These are phyloP conservation scores for Penicillium rolfsii DNA, from an alignment of 2,329 filamentous ascomycete species.

Conservation along the genomic window DNA sequence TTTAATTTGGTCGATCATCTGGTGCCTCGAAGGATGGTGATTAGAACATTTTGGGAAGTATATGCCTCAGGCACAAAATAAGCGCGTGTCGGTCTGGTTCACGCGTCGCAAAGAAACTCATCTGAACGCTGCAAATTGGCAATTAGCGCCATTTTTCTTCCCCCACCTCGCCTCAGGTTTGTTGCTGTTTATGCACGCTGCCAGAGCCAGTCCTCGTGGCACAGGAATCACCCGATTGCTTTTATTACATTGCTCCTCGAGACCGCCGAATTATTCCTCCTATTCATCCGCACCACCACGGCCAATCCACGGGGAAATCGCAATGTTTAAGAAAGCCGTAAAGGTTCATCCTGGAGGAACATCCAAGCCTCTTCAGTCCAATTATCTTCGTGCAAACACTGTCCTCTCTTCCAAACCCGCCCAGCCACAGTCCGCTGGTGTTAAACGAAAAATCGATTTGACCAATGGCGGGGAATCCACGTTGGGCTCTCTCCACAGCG, in stretches of 20 bases:
- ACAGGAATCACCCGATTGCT: conserved; percentile 29
- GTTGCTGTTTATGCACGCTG: conserved; percentile 35
- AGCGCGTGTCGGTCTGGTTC: not conserved
- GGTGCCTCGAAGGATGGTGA: not conserved
- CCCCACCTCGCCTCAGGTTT: not conserved
- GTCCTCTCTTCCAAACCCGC: conserved; percentile 25
- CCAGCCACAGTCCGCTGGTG: conserved; percentile 33
- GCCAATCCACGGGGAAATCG: conserved; percentile 21
- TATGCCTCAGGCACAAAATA: not conserved
- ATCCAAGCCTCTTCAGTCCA: conserved; percentile 41
- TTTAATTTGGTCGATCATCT: not conserved
- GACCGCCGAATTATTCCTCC: conserved; percentile 24
- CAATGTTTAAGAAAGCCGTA: conserved; percentile 49
- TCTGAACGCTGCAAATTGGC: conserved; percentile 6
- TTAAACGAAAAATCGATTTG: conserved; percentile 47
- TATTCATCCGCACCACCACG: conserved; percentile 34
- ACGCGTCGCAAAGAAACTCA: conserved; percentile 9
- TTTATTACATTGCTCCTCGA: conserved; percentile 27
- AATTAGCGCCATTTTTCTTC: not conserved
- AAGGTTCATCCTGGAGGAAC: conserved; percentile 41
- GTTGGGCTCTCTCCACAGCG: conserved; percentile 50
- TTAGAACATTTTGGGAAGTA: not conserved
- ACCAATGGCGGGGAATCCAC: conserved; percentile 34
- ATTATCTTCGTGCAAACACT: conserved; percentile 33
- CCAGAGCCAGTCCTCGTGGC: conserved; percentile 20